phyloP scores from a whole-genome alignment of 257 asterid genomes.

The Penstemon davidsonii region DNA sequence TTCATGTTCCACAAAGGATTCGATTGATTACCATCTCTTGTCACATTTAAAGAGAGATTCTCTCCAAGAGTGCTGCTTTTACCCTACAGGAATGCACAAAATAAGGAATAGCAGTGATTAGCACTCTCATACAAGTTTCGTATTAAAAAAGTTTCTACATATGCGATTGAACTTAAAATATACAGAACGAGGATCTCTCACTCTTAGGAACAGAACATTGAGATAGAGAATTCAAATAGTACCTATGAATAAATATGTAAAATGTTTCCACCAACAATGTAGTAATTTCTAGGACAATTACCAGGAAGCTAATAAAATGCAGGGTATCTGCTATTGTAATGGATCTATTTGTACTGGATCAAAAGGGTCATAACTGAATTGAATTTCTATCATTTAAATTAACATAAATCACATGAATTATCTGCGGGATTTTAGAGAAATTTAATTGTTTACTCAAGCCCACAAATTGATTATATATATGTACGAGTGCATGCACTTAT shows the following conservation, averaged over 20 bases:
- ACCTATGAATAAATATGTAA: slow-evolving; percentile 2
- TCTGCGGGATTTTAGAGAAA: slow-evolving; percentile 7
- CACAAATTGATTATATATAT: not conserved
- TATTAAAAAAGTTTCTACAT: slow-evolving; percentile 20
- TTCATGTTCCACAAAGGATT: slow-evolving; percentile 35
- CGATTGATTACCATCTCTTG: slow-evolving; percentile 36
- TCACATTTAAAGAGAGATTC: slow-evolving; percentile 37
- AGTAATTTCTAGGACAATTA: not conserved
- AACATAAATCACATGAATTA: not conserved
- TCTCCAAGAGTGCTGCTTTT: slow-evolving; percentile 65
- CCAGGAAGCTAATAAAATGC: slow-evolving; percentile 4
- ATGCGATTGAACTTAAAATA: slow-evolving; percentile 17
- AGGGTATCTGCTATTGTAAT: not conserved
- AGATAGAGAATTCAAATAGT: not conserved
- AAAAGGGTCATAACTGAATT: not conserved
- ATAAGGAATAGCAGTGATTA: slow-evolving; percentile 15
- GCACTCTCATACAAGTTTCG: slow-evolving; percentile 17
- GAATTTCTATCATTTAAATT: slow-evolving; percentile 5
- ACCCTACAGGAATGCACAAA: slow-evolving; percentile 50
- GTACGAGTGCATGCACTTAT: slow-evolving; percentile 3
- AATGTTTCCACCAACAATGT: not conserved
- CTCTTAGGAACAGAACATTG: slow-evolving; percentile 13
- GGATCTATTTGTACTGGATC: not conserved
- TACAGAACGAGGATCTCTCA: slow-evolving; percentile 3
- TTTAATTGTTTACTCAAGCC: not conserved